These are phyloP conservation scores for Aureobasidium mangrovei DNA, from an alignment of 2,329 filamentous ascomycete genomes.

Conservation along the genomic window DNA sequence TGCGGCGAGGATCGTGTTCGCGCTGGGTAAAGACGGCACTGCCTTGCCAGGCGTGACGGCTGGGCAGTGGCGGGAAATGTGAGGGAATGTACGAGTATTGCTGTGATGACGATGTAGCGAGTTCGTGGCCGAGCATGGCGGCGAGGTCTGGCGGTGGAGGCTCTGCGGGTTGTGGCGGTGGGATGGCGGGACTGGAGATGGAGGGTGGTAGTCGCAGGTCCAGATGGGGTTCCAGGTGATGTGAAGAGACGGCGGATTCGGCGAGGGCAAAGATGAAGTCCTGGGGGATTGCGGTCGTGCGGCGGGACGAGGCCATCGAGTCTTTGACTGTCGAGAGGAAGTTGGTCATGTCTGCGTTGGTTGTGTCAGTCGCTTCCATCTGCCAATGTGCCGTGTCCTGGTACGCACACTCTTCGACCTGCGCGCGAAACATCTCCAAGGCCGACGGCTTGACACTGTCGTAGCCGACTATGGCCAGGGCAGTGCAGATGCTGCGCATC, in stretches of 20 bases:
- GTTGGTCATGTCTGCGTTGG: slow-evolving; percentile 41
- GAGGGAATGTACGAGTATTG: slow-evolving; percentile 46
- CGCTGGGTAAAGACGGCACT: slow-evolving; percentile 51
- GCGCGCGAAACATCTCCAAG: slow-evolving; percentile 46
- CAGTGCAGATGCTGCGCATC: slow-evolving; percentile 45
- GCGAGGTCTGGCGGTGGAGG: slow-evolving; percentile 35
- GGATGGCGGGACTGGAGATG: slow-evolving; percentile 32
- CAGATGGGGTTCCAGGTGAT: slow-evolving; percentile 29
- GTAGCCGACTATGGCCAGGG: slow-evolving; percentile 46
- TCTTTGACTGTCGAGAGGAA: slow-evolving; percentile 46
- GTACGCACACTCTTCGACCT: slow-evolving; percentile 51
- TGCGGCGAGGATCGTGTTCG: slow-evolving; percentile 49
- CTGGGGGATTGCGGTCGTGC: slow-evolving; percentile 46
- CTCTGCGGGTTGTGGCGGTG: slow-evolving; percentile 32
- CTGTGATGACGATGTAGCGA: slow-evolving; percentile 40
- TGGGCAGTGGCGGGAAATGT: slow-evolving; percentile 55
- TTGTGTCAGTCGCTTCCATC: neutral
- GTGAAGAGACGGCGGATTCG: slow-evolving; percentile 31
- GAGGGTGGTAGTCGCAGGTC: slow-evolving; percentile 27
- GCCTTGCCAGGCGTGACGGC: slow-evolving; percentile 54
- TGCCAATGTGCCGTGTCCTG: neutral
- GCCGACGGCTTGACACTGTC: slow-evolving; percentile 47
- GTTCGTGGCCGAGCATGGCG: slow-evolving; percentile 43
- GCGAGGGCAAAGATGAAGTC: slow-evolving; percentile 49
- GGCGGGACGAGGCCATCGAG: slow-evolving; percentile 50